Base-by-base conservation (phyloP, 1,139 yeast species). In the Candida glucosophila region DNA sequence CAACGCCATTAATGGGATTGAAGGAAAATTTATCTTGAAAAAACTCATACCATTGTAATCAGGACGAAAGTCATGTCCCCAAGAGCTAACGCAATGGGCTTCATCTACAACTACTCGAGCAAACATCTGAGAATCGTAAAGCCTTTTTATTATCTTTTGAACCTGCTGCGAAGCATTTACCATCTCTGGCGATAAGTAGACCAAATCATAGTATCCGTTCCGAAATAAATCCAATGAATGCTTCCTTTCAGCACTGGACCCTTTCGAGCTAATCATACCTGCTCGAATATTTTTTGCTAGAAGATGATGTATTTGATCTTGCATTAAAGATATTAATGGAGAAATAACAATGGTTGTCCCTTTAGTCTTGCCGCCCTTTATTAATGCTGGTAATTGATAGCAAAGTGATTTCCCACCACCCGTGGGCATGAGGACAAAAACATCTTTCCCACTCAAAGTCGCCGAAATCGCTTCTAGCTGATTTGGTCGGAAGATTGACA, bases 1-100 rank as follows among this genome's bases (percentile, higher is more conserved):
- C 29, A 92, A 60, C 0, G 98, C 98, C 86, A 92, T 88, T 37
- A 92, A 63, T 2, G 98, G 98, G 5, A 85, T 73, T 25, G 67
- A 69, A 0, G 95, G 93, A 45, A 71, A 90, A 31, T 73, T 68
- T 18, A 58, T 52, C 43, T 86, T 83, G 50, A 92, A 80, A 36
- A 67, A 67, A 20, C 77, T 76, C 49, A 92, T 62, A 16, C 77
- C 80, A 43, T 86, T 83, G 54, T 92, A 92, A 50, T 90, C 97
- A 0, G 97, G 97, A 31, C 99, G 66, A 49, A 92, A 92, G 53
- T 92, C 98, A 52, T 92, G 98, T 11, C 99, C 99, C 99, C 99
- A 92, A 7, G 94, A 81, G 32, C 95, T 83, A 30, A 92, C 93
- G 66, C 99, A 92, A 55, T 92, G 99, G 0, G 98, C 98, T 47